Base-by-base conservation (phyloP, 164 flowering plant genomes). In the Brasenia schreberi region DNA sequence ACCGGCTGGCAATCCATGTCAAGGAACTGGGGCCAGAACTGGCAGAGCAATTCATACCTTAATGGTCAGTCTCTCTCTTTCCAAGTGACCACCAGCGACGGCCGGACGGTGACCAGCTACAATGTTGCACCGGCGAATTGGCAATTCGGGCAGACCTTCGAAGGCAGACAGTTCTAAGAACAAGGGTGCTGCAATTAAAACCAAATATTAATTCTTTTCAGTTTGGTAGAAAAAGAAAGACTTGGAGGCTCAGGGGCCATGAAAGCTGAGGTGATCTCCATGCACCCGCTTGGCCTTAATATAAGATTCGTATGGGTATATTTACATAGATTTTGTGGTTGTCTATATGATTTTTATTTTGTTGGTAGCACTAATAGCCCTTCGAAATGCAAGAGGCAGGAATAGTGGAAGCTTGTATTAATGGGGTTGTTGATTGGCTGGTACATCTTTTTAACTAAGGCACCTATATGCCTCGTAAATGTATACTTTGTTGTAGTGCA, bases 21-120 rank as follows among this genome's bases (percentile, higher is more conserved):
- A 10, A 69, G 87, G 63, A 83, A 83, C 64, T 83, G 87, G 85
- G 85, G 87, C 16, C 83, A 79, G 42, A 83, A 83, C 59, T 80
- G 82, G 82, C 80, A 80, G 73, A 74, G 78, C 69, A 76, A 75
- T 66, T 69, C 80, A 3, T 64, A 70, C 71, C 73, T 80, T 14
- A 68, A 80, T 44, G 83, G 83, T 43, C 83, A 81, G 63, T 53
- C 75, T 63, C 79, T 83, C 68, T 83, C 87, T 27, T 81, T 83
- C 76, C 73, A 72, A 52, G 82, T 83, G 53, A 78, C 77, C 58
- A 72, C 82, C 16, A 78, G 84, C 64, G 83, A 83, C 60, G 87
- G 82, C 16, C 68, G 70, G 64, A 78, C 78, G 4, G 2, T 80
- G 66, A 72, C 74, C 5, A 69, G 73, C 74, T 64, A 75, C 71